Conservation (phyloP, 352 stramenopile genomes). For the Globisporangium rhizosaccharum region DNA sequence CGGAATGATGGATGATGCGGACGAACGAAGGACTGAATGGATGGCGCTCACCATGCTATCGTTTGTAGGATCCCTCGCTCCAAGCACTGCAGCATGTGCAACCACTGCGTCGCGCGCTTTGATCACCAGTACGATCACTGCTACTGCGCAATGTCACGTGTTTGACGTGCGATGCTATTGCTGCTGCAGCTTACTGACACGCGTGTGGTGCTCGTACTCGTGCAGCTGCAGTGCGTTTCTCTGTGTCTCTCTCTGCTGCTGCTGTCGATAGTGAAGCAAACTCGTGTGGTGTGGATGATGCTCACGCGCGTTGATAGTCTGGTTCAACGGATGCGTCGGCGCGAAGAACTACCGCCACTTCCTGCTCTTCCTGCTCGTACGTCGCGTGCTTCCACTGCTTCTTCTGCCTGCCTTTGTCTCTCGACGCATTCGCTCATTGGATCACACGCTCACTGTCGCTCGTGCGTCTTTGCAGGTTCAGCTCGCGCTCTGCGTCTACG, state of each 20-base stretch:
- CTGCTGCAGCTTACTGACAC: neutral
- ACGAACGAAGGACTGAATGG: neutral
- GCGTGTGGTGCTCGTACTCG: neutral
- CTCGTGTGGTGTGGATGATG: neutral
- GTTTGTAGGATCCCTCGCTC: slow-evolving; percentile 60
- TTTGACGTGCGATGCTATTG: neutral
- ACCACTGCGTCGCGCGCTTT: slow-evolving; percentile 84
- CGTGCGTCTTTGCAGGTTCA: slow-evolving; percentile 24
- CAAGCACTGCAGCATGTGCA: slow-evolving; percentile 88
- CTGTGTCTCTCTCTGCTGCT: neutral
- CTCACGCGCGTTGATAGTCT: slow-evolving; percentile 27
- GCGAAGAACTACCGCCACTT: slow-evolving; percentile 57
- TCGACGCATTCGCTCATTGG: neutral
- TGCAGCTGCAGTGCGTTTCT: slow-evolving; percentile 29
- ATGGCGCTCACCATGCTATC: neutral
- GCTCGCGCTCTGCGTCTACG: slow-evolving; percentile 40
- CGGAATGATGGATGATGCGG: neutral
- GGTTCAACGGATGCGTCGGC: slow-evolving; percentile 83
- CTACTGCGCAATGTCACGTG: neutral
- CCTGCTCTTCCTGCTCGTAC: slow-evolving; percentile 49
- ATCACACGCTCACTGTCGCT: neutral
- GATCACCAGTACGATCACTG: slow-evolving; percentile 77
- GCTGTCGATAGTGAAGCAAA: neutral
- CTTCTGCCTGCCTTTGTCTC: neutral
- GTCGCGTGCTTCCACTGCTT: neutral